Evolutionary conservation across 1,284 basidiomycete genomes (phyloP), one percentile per base, ranked within the genome.

Genomic region (Malassezia dermatis): DNA sequence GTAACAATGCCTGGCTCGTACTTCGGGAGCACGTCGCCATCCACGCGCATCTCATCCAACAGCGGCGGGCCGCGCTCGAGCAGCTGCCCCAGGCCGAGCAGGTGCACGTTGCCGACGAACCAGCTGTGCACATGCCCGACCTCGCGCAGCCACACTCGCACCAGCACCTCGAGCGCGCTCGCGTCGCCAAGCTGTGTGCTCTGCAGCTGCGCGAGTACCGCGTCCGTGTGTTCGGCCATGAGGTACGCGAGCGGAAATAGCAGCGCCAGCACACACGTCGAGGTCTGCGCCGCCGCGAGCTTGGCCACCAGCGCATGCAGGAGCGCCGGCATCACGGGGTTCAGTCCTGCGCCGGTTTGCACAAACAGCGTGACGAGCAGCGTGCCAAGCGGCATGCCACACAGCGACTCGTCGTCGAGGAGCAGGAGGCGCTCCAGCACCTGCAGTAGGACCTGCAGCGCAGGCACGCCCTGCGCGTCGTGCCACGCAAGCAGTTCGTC

Each of bases 231-330:
- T 28, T 83, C 27, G 82, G 82, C 71, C 37, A 96, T 84, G 23
- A 98, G 79, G 78, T 89, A 95, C 0, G 89, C 88, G 70, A 96
- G 88, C 0, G 93, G 94, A 27, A 95, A 79, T 52, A 94, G 81
- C 27, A 98, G 80, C 65, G 86, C 88, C 44, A 67, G 63, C 17
- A 86, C 78, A 78, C 94, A 94, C 2, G 85, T 87, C 0, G 88
- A 85, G 0, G 89, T 90, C 75, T 86, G 83, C 0, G 90, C 90
- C 0, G 80, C 84, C 3, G 79, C 79, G 79, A 98, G 86, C 7
- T 91, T 81, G 15, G 78, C 77, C 0, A 88, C 81, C 80, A 98
- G 84, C 1, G 88, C 89, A 49, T 84, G 82, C 41, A 95, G 77
- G 10, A 98, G 79, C 59, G 88, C 84, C 1, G 89, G 88, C 37